Evolutionary conservation across 164 flowering plant genomes (phyloP).

Genomic region (Macadamia tetraphylla): DNA sequence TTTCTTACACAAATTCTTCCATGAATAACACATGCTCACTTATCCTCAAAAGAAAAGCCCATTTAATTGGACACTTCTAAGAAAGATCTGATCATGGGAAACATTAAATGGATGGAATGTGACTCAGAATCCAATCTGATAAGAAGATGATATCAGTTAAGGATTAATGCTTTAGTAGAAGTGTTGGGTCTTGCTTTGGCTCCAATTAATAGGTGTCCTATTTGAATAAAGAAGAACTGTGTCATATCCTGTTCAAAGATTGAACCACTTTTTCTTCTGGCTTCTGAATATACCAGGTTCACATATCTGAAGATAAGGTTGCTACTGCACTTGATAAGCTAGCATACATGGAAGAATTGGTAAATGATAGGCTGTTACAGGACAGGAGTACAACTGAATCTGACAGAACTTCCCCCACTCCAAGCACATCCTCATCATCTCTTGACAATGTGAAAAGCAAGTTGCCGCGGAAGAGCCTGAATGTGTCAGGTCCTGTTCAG

Average conservation of each 20-base stretch:
- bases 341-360: conserved; percentile 91
- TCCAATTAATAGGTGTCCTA: background rate
- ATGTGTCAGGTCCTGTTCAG: conserved; percentile 87
- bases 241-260: background rate
- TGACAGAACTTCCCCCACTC: conserved; percentile 29
- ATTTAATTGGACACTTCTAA: no score
- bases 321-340: conserved; percentile 85
- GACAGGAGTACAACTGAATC: conserved; percentile 43
- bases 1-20: background rate
- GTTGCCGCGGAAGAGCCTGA: conserved; percentile 42
- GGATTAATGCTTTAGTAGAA: background rate
- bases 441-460: conserved; percentile 26
- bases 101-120: background rate
- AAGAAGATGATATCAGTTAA: background rate
- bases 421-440: conserved; percentile 47
- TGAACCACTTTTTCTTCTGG: background rate
- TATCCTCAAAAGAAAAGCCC: background rate
- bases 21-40: background rate
- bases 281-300: conserved; percentile 53
- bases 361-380: conserved; percentile 71
- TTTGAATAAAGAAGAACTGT: background rate
- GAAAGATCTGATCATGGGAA: background rate
- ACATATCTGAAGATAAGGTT: conserved; percentile 94
- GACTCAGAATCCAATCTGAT: background rate
- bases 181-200: background rate